Base-by-base conservation (phyloP, 192 early-diverging fungal genomes). In the Haplosporangium gracile region DNA sequence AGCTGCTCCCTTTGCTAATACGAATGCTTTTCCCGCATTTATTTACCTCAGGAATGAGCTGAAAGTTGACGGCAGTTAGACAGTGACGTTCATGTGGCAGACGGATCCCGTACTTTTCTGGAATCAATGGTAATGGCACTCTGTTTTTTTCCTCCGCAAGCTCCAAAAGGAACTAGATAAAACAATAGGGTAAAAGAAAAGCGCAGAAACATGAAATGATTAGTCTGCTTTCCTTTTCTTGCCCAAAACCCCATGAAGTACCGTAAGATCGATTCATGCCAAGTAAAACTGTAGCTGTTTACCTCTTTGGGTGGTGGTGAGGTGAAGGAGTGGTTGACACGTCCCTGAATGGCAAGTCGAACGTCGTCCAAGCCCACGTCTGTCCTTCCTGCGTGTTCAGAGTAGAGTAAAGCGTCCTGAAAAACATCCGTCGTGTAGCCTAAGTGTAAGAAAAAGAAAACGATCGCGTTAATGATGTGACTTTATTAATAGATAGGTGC, bases 371-470 rank as follows among this genome's bases (percentile, higher is more conserved):
- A 74, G 70, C 95, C 93, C 42, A 98, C 90, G 43, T 96, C 95
- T 38, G 85, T 90, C 83, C 93, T 93, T 29, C 91, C 93, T 0
- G 97, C 97, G 81, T 99, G 98, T 75, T 99, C 98, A 43, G 97
- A 95, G 90, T 97, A 98, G 18, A 95, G 88, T 70, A 97, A 92
- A 26, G 98, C 95, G 75, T 99, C 98, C 69, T 95, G 95, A 63
- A 99, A 93, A 36, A 99, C 95, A 74, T 98, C 97, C 8, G 96
- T 92, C 0, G 96, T 95, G 77, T 99, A 97, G 47, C 95, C 95
- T 95, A 87, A 34, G 68, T n/a, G 32, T 24, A 68, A 36, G 78
- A 55, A 76, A 72, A 55, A 68, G 9, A 74, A 24, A 70, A 15
- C 6, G 29, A 60, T 76, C 22, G 8, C 43, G 24, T 74, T 4